Evolutionary conservation across 2,329 filamentous ascomycete species (phyloP).

Genomic region (Cordyceps pruinosa): DNA sequence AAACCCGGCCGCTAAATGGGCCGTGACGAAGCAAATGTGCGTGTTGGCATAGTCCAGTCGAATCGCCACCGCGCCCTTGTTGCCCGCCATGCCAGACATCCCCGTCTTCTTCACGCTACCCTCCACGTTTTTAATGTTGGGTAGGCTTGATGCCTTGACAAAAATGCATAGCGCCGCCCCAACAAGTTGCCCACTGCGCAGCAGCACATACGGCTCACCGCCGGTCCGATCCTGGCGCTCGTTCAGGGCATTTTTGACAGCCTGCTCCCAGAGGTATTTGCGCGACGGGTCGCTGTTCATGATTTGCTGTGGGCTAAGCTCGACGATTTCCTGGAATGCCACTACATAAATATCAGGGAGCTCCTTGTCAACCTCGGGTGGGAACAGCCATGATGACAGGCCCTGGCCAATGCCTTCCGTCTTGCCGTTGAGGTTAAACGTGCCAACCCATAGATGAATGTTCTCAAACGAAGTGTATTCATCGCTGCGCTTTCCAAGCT

Average conservation of each 20-base stretch:
- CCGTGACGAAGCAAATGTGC: conserved; percentile 89
- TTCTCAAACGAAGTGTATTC: conserved; percentile 71
- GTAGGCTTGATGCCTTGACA: conserved; percentile 69
- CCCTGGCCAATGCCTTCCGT: conserved; percentile 72
- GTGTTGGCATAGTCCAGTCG: conserved; percentile 92
- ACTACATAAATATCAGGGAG: conserved; percentile 83
- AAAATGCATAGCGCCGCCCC: conserved; percentile 90
- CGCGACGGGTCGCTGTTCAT: conserved; percentile 94
- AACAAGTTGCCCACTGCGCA: conserved; percentile 89
- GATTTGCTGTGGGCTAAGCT: conserved; percentile 93
- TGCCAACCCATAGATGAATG: conserved; percentile 79
- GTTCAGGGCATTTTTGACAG: conserved; percentile 74
- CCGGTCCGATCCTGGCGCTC: conserved; percentile 55
- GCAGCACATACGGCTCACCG: conserved; percentile 75
- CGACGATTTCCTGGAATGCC: conserved; percentile 97
- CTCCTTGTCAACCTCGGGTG: conserved; percentile 46
- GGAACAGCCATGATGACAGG: conserved; percentile 79
- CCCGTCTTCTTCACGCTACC: conserved; percentile 91
- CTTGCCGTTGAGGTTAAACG: conserved; percentile 91
- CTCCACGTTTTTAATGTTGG: conserved; percentile 91
- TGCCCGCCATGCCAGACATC: conserved; percentile 93
- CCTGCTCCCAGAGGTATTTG: conserved; percentile 78
- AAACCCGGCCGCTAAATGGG: conserved; percentile 92
- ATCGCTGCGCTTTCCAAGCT: conserved; percentile 58
- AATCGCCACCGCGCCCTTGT: conserved; percentile 96